Conservation (phyloP, 768 basidiomycete genomes). For the Solioccasus polychromus region DNA sequence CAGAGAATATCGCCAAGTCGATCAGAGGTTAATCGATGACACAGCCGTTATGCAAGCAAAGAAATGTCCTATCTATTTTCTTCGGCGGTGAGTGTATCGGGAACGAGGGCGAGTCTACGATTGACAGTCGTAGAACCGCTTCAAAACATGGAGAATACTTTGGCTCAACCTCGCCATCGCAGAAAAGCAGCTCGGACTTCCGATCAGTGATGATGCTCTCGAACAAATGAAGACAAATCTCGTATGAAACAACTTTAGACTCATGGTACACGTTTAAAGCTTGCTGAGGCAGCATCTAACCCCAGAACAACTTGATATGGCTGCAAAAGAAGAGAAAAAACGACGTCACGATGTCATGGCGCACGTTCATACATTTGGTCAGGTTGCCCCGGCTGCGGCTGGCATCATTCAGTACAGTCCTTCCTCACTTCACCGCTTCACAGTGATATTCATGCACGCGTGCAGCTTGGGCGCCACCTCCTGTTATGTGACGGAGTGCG, state of each 20-base stretch:
- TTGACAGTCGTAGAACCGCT: slow-evolving; percentile 67
- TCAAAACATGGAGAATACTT: slow-evolving; percentile 90
- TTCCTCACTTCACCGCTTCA: slow-evolving; percentile 6
- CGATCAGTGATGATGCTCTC: slow-evolving; percentile 87
- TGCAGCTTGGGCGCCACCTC: slow-evolving; percentile 90
- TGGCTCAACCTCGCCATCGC: slow-evolving; percentile 97
- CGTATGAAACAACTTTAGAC: slow-evolving; percentile 36
- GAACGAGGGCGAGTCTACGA: background rate
- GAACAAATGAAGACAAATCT: slow-evolving; percentile 93
- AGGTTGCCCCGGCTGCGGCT: slow-evolving; percentile 89
- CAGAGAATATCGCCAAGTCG: slow-evolving; percentile 4
- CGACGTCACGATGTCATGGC: slow-evolving; percentile 99
- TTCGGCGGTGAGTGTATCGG: slow-evolving; percentile 59
- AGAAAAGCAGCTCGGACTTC: slow-evolving; percentile 92
- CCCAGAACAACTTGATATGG: slow-evolving; percentile 85
- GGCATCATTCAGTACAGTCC: slow-evolving; percentile 86
- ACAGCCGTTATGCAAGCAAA: slow-evolving; percentile 97
- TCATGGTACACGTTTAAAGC: slow-evolving; percentile 4
- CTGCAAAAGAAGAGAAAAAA: slow-evolving; percentile 95
- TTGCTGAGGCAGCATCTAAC: slow-evolving; percentile 62
- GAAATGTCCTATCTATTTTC: slow-evolving; percentile 99
- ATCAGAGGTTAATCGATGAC: slow-evolving; percentile 3
- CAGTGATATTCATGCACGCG: slow-evolving; percentile 10
- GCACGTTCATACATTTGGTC: slow-evolving; percentile 96
- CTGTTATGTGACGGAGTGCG: slow-evolving; percentile 97